phyloP scores from a whole-genome alignment of 1,139 yeast species.

The Suhomyces taliae region DNA sequence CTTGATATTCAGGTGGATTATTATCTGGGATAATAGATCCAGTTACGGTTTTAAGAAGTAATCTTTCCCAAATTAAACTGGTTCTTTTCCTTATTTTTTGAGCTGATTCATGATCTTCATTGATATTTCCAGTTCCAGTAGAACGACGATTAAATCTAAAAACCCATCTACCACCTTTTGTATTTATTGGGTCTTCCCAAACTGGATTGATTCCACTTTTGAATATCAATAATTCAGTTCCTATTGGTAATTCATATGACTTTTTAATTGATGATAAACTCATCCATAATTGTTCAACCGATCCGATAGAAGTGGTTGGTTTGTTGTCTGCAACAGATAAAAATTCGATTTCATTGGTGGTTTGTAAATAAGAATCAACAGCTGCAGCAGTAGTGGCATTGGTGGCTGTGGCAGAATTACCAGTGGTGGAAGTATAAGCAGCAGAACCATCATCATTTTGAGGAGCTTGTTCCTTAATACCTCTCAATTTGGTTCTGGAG shows the following conservation, averaged over 20 bases:
- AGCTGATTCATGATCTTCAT: slow-evolving; percentile 14
- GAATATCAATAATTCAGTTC: slow-evolving; percentile 61
- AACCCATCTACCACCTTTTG: slow-evolving; percentile 68
- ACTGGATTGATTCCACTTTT: slow-evolving; percentile 66
- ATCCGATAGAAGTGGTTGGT: slow-evolving; percentile 33
- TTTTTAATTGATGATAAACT: slow-evolving; percentile 48
- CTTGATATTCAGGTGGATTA: slow-evolving; percentile 29
- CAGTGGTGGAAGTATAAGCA: slow-evolving; percentile 14
- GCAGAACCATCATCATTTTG: slow-evolving; percentile 14
- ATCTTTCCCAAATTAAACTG: slow-evolving; percentile 53
- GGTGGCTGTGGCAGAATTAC: slow-evolving; percentile 11
- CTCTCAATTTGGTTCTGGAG: slow-evolving; percentile 30
- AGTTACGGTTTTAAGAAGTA: slow-evolving; percentile 43
- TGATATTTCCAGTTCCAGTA: slow-evolving; percentile 14
- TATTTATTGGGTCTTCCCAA: slow-evolving; percentile 70
- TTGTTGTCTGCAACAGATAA: slow-evolving; percentile 9
- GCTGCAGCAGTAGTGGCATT: slow-evolving; percentile 21
- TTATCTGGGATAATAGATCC: slow-evolving; percentile 44
- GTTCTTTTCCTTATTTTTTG: slow-evolving; percentile 36
- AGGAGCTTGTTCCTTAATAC: slow-evolving; percentile 16
- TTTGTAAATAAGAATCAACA: slow-evolving; percentile 43
- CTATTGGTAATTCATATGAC: slow-evolving; percentile 49
- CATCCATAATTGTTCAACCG: slow-evolving; percentile 66
- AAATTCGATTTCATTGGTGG: slow-evolving; percentile 42
- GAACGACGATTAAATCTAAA: slow-evolving; percentile 47